These are phyloP conservation scores for Leccinum boreale DNA, from an alignment of 768 basidiomycete genomes.

Conservation along the genomic window DNA sequence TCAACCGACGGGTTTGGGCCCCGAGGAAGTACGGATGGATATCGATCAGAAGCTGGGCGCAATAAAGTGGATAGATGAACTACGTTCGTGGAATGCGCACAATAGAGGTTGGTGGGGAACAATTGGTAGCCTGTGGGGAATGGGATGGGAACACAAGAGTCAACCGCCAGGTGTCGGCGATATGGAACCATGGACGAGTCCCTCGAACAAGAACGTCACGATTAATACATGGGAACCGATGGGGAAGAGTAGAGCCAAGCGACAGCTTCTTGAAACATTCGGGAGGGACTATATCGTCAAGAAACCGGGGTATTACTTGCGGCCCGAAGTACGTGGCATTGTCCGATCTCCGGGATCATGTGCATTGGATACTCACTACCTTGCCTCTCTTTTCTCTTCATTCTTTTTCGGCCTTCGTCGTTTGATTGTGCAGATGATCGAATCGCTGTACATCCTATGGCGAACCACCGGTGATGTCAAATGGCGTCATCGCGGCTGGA, in stretches of 20 bases:
- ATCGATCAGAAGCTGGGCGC: not conserved
- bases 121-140: no score
- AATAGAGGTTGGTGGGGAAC: not conserved
- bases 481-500: conserved; percentile 73
- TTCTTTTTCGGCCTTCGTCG: no score
- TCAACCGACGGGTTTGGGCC: conserved; percentile 62
- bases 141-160: conserved; percentile 21
- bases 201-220: not conserved
- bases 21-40: conserved; percentile 40
- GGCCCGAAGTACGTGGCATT: conserved; percentile 59
- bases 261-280: not conserved
- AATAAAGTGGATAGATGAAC: not conserved
- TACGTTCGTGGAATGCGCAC: not conserved
- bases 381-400: not conserved
- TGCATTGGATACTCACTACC: no score
- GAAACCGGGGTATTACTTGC: conserved; percentile 49
- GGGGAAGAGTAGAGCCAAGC: not conserved
- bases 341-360: no score
- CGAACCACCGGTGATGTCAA: conserved; percentile 59
- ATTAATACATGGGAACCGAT: not conserved
- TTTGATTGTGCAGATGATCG: conserved; percentile 45
- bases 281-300: conserved; percentile 53
- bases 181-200: conserved; percentile 18
- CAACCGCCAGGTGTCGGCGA: conserved; percentile 53
- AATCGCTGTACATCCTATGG: conserved; percentile 74